Percentiles rank a stretch among this genome's conserved stretches.
Conservation (phyloP, 2,329 filamentous ascomycete species). For the Beauveria rudraprayagi region DNA sequence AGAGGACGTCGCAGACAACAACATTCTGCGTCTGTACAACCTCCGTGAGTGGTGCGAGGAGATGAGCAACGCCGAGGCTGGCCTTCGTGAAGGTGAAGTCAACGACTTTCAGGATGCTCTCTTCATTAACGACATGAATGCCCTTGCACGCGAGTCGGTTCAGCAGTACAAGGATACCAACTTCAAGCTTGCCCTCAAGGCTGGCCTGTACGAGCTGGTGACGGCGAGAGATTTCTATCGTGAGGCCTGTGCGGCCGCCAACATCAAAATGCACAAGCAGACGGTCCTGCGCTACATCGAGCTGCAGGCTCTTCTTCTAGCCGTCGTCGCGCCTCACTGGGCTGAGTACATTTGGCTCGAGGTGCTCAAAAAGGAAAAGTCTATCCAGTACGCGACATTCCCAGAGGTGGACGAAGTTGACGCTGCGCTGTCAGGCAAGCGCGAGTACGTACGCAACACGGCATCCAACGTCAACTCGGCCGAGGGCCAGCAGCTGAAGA, state of each 20-base stretch:
- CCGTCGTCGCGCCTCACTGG: slow-evolving; percentile 87
- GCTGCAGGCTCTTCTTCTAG: slow-evolving; percentile 74
- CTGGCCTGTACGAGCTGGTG: slow-evolving; percentile 84
- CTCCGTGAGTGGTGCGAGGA: slow-evolving; percentile 92
- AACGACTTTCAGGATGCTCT: slow-evolving; percentile 78
- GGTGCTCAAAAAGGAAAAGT: slow-evolving; percentile 66
- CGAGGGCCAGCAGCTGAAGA: slow-evolving; percentile 76
- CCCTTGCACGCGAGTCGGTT: slow-evolving; percentile 67
- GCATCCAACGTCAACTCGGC: slow-evolving; percentile 72
- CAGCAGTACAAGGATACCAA: slow-evolving; percentile 71
- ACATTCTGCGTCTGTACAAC: slow-evolving; percentile 73
- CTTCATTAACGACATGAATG: slow-evolving; percentile 90
- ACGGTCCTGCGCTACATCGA: slow-evolving; percentile 74
- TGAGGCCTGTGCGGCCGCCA: slow-evolving; percentile 66
- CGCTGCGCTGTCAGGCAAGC: slow-evolving; percentile 61
- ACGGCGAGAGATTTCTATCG: slow-evolving; percentile 84
- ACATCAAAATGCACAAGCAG: slow-evolving; percentile 79
- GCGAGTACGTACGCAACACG: slow-evolving; percentile 71
- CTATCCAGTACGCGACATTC: slow-evolving; percentile 73
- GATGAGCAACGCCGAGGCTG: slow-evolving; percentile 57
- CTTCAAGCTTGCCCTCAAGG: slow-evolving; percentile 75
- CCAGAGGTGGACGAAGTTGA: slow-evolving; percentile 58
- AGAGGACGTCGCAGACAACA: slow-evolving; percentile 86
- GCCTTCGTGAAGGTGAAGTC: slow-evolving; percentile 65
- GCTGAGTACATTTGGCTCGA: slow-evolving; percentile 91